A percentile compares a stretch with the other conserved stretches of the same genome.
Evolutionary conservation across 805 yeast genomes (phyloP).

Genomic region (Candida coleopterorum): DNA sequence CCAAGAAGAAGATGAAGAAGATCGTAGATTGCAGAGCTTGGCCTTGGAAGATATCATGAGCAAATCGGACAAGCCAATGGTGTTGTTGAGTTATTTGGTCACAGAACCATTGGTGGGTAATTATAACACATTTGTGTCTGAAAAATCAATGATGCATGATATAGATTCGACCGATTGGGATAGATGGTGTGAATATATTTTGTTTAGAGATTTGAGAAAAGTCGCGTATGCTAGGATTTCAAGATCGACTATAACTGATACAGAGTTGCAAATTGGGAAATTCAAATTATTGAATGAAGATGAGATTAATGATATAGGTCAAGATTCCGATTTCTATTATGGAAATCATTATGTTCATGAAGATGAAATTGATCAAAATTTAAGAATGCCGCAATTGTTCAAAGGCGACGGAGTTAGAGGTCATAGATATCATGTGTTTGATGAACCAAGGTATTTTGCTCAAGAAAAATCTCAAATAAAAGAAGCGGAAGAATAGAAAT

Average conservation of each 20-base stretch:
- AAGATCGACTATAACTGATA: conserved; percentile 91
- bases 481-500: not conserved
- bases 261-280: conserved; percentile 94
- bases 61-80: conserved; percentile 72
- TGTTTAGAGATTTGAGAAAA: conserved; percentile 81
- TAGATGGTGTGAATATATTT: conserved; percentile 96
- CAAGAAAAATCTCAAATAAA: conserved; percentile 12
- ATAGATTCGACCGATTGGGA: conserved; percentile 93
- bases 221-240: conserved; percentile 92
- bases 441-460: conserved; percentile 80
- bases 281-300: conserved; percentile 54
- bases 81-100: conserved; percentile 85
- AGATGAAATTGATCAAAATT: conserved; percentile 49
- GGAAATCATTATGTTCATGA: conserved; percentile 56
- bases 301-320: conserved; percentile 27
- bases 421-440: conserved; percentile 90
- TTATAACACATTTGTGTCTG: conserved; percentile 86
- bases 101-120: conserved; percentile 85
- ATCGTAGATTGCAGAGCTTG: conserved; percentile 79
- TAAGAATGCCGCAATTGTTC: conserved; percentile 74
- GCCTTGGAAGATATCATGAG: conserved; percentile 79
- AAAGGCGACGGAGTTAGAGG: conserved; percentile 91
- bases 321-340: conserved; percentile 41
- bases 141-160: conserved; percentile 81
- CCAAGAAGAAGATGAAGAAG: conserved; percentile 96